phyloP scores from a whole-genome alignment of 2,329 filamentous ascomycete species.

The Dothistroma pini region DNA sequence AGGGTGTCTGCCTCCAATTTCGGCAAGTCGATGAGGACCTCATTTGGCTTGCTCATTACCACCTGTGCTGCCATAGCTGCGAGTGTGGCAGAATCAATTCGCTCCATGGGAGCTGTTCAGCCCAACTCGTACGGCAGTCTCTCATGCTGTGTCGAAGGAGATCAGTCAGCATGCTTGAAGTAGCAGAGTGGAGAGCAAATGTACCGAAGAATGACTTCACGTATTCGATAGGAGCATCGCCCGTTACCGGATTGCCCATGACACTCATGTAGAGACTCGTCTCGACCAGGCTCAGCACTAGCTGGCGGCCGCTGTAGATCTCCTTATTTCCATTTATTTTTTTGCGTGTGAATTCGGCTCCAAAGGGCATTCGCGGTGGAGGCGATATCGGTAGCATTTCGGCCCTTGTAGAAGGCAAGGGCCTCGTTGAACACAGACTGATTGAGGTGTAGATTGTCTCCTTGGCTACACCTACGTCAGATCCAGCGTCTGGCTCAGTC shows the following conservation, averaged over 20 bases:
- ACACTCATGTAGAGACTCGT: conserved; percentile 9
- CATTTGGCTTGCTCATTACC: background rate
- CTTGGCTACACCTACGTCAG: conserved; percentile 46
- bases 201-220: conserved; percentile 7
- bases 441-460: conserved; percentile 36
- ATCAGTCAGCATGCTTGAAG: background rate
- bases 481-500: conserved; percentile 81
- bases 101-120: background rate
- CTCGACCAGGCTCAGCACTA: conserved; percentile 9
- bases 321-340: conserved; percentile 7
- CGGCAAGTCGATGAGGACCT: background rate
- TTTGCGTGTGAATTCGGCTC: conserved; percentile 2
- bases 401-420: conserved; percentile 25
- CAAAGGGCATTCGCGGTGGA: conserved; percentile 1
- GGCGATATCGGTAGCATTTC: conserved; percentile 6
- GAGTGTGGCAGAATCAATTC: background rate
- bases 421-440: conserved; percentile 30
- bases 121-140: background rate
- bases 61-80: background rate
- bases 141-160: background rate
- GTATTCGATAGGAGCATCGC: background rate
- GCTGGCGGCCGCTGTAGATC: conserved; percentile 9
- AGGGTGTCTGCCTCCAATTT: background rate
- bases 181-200: conserved; percentile 25
- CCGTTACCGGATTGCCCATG: conserved; percentile 3